Evolutionary conservation across 1,139 yeast genomes (phyloP).

Genomic region (Taiozyma onychis): DNA sequence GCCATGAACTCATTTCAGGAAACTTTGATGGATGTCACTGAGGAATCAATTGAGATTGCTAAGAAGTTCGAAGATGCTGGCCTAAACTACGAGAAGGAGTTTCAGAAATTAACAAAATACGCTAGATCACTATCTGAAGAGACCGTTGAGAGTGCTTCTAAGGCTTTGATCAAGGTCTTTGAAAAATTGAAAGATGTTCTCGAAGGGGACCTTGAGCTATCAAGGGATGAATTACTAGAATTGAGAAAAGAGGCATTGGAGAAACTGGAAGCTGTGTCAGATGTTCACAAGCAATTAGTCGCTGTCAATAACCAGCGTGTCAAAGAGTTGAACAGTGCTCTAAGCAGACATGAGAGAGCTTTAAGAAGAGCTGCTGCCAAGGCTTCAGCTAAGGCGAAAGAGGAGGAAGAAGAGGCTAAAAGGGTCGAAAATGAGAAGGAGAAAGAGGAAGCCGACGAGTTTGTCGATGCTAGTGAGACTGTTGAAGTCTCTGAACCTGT

Average conservation of each 20-base stretch:
- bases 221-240: constrained; percentile 34
- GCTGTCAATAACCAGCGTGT: constrained; percentile 38
- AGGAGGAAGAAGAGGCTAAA: not conserved
- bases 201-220: constrained; percentile 23
- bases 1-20: constrained; percentile 40
- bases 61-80: constrained; percentile 37
- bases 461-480: not conserved
- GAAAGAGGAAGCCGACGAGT: not conserved
- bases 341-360: constrained; percentile 29
- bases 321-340: constrained; percentile 32
- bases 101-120: constrained; percentile 33
- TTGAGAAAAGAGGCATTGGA: constrained; percentile 32
- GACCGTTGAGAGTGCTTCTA: constrained; percentile 32
- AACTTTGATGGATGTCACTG: constrained; percentile 39
- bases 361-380: constrained; percentile 35
- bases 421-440: not conserved
- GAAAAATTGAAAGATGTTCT: constrained; percentile 34
- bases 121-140: constrained; percentile 26
- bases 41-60: constrained; percentile 37
- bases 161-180: constrained; percentile 33
- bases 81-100: constrained; percentile 46
- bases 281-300: constrained; percentile 32
- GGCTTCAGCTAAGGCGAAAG: constrained; percentile 21
- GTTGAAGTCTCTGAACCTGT: not conserved
- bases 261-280: constrained; percentile 32